phyloP scores from a whole-genome alignment of 2,329 filamentous ascomycete genomes.

The Coleophoma crateriformis region DNA sequence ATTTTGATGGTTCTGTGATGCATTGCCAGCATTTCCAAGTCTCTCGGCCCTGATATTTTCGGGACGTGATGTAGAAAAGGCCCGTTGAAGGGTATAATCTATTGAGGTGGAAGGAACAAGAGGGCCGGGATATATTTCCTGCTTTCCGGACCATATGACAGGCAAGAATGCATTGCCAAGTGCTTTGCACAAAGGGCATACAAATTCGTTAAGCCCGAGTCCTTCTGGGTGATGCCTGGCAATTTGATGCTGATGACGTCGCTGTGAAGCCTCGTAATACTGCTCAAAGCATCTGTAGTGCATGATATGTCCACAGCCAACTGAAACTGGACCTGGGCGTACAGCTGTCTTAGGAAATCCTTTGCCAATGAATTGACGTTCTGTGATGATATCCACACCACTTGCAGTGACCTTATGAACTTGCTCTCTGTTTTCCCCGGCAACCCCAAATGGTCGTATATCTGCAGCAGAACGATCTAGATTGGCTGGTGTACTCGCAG shows the following conservation, averaged over 20 bases:
- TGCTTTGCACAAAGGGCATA: conserved; percentile 95
- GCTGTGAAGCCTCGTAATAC: conserved; percentile 77
- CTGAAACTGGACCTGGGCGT: conserved; percentile 72
- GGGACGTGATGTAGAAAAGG: not conserved
- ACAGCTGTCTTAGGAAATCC: conserved; percentile 71
- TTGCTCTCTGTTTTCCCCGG: conserved; percentile 75
- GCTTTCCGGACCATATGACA: conserved; percentile 90
- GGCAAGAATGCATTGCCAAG: conserved; percentile 92
- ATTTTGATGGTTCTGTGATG: conserved; percentile 3
- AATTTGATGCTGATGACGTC: conserved; percentile 87
- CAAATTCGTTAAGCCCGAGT: conserved; percentile 76
- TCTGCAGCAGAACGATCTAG: conserved; percentile 81
- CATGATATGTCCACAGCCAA: conserved; percentile 97
- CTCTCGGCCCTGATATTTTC: not conserved
- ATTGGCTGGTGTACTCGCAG: conserved; percentile 68
- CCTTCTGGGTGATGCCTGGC: conserved; percentile 89
- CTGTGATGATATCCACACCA: conserved; percentile 65
- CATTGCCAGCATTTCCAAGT: conserved; percentile 8
- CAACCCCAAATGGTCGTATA: conserved; percentile 84
- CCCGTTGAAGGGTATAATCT: conserved; percentile 32
- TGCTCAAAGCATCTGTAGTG: conserved; percentile 93
- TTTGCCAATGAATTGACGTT: conserved; percentile 80
- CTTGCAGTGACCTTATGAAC: conserved; percentile 71
- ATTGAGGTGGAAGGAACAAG: conserved; percentile 58
- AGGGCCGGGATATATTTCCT: conserved; percentile 75